phyloP scores from a whole-genome alignment of 352 stramenopile genomes.

The Globisporangium cystogenes region DNA sequence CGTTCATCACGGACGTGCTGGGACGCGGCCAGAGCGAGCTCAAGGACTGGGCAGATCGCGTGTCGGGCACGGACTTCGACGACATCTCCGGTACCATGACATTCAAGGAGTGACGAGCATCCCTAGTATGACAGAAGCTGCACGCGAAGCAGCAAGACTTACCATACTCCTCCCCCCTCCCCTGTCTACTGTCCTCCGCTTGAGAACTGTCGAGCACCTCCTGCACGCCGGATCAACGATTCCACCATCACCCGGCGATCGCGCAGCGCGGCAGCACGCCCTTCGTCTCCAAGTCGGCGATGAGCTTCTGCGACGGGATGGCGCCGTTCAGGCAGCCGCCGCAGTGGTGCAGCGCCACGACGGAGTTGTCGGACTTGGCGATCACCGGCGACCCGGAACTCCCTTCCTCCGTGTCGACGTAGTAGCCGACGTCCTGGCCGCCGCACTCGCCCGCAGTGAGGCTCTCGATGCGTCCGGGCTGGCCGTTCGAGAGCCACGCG shows the following conservation, averaged over 20 bases:
- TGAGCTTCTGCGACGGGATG: constrained; percentile 46
- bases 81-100: background rate
- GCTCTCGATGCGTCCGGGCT: constrained; percentile 24
- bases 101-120: background rate
- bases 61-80: constrained; percentile 2
- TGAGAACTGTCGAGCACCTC: no score
- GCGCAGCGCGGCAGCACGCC: constrained; percentile 36
- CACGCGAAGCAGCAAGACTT: no score
- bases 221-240: no score
- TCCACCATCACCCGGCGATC: constrained; percentile 9
- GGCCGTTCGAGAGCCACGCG: constrained; percentile 17
- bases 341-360: constrained; percentile 77
- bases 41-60: background rate
- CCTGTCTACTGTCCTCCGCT: no score
- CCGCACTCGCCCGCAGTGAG: constrained; percentile 37
- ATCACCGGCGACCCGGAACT: constrained; percentile 69
- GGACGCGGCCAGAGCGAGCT: background rate
- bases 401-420: constrained; percentile 68
- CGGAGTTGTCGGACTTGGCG: constrained; percentile 37
- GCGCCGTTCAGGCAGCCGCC: constrained; percentile 66
- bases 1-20: background rate
- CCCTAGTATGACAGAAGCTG: no score
- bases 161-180: no score
- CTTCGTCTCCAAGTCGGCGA: constrained; percentile 31
- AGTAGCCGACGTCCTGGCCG: constrained; percentile 54